Evolutionary conservation across 1,139 yeast genomes (phyloP), one percentile per base, ranked within the genome.

Genomic region (Neolecta irregularis): DNA sequence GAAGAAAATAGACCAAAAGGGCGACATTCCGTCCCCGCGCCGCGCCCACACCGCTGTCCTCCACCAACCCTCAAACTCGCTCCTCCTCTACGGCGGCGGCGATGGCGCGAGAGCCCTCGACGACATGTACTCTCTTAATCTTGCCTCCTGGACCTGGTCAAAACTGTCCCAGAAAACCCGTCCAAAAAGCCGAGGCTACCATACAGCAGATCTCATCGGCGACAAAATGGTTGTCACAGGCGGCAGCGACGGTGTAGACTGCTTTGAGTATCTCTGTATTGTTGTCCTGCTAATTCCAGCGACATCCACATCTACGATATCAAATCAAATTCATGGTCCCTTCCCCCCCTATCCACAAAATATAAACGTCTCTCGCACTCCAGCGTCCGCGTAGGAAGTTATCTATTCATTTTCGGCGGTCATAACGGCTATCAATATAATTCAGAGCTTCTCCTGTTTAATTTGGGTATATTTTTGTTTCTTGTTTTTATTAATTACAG

Each of bases 391-490:
- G 24, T 22, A n/a, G 24, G 24, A 3, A 22, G 24, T 11, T 22
- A 22, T 11, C 24, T 22, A n/a, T 22, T 22, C 24, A 22, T 22
- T 11, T n/a, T 22, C 24, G 24, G 24, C 24, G 24, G 24, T 11
- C 24, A 22, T 11, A 11, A 22, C 3, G 24, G 24, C 24, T 35
- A 34, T 22, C 36, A 23, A 9, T 39, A 34, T 30, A n/a, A n/a
- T n/a, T n/a, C n/a, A n/a, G n/a, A n/a, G n/a, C n/a, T n/a, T n/a
- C n/a, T n/a, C n/a, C n/a, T n/a, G n/a, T n/a, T n/a, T n/a, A n/a
- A n/a, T n/a, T n/a, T n/a, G n/a, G n/a, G n/a, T n/a, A n/a, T n/a
- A n/a, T n/a, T n/a, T n/a, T n/a, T n/a, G n/a, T n/a, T n/a, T n/a
- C n/a, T n/a, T n/a, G n/a, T n/a, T n/a, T n/a, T n/a, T n/a, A n/a